Evolutionary conservation across 148 eudicot genomes (phyloP), one percentile per base, ranked within the genome.

Genomic region (Amaranthus hypochondriacus): DNA sequence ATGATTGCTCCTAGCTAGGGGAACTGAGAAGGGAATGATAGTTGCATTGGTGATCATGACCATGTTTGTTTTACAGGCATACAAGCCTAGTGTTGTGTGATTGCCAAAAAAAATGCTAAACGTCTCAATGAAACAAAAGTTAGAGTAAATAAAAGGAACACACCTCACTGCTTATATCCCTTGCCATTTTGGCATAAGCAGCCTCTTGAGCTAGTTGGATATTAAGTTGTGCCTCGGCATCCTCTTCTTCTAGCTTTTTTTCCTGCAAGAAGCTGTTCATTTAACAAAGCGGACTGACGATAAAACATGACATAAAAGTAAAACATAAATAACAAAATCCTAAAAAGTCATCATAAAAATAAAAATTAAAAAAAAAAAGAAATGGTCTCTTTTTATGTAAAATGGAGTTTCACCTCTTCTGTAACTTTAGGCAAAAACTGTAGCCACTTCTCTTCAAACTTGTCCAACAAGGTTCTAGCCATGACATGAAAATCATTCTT

Each of bases 401-500:
- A 28, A 28, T 48, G 42, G 51, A 62, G 42, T 43, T 50, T 54
- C 66, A 92, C 97, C 97, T 92, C 97, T 77, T 90, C 91, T 72
- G 70, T 82, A 73, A 92, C 92, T 80, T 84, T 87, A 7, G 92
- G 97, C 80, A 88, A 78, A 76, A 92, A 78, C 52, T 75, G 86
- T 46, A 80, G 84, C 97, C 97, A 92, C 78, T 90, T 92, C 76
- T 86, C 91, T 79, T 90, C 96, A 83, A 92, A 90, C 70, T 87
- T 92, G n/a, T 64, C 92, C 80, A 83, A 67, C 75, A 92, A 61
- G 21, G 82, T 69, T 73, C 83, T 87, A 43, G 96, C 96, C 85
- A 84, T 88, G 11, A 74, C 59, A 78, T 92, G 86, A 60, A 85
- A 83, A 76, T 87, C 85, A 77, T 88, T 80, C 76, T 71, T 88